These are phyloP conservation scores for Arachnomyces sp. DNA, from an alignment of 2,329 filamentous ascomycete species.

Conservation along the genomic window DNA sequence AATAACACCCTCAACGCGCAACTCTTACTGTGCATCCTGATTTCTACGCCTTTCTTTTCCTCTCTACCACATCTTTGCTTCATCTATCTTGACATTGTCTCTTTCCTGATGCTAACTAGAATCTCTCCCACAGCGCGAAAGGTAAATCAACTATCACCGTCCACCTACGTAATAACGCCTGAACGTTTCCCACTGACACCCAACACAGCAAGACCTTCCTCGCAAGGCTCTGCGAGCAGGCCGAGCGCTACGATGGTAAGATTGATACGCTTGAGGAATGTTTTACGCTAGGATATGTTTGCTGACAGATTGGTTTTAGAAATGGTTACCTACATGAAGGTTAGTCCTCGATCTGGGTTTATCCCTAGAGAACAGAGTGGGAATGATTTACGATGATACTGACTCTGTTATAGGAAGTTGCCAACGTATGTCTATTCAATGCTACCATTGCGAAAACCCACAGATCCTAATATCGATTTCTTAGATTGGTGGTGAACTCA, in stretches of 20 bases:
- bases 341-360: conserved; percentile 33
- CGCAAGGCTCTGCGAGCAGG: conserved; percentile 99
- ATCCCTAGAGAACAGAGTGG: conserved; percentile 3
- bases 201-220: conserved; percentile 92
- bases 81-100: conserved; percentile 18
- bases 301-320: conserved; percentile 43
- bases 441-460: conserved; percentile 13
- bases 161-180: conserved; percentile 9
- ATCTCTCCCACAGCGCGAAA: conserved; percentile 55
- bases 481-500: conserved; percentile 59
- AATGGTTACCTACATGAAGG: conserved; percentile 99
- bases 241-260: conserved; percentile 96
- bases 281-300: conserved; percentile 2
- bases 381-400: conserved; percentile 22
- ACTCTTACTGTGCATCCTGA: conserved; percentile 18
- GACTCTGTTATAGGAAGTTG: conserved; percentile 64
- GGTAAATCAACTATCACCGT: conserved; percentile 44
- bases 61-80: conserved; percentile 24
- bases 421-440: conserved; percentile 57
- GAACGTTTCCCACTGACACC: conserved; percentile 7
- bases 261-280: conserved; percentile 8
- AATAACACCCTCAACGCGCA: conserved; percentile 17
- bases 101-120: conserved; percentile 18
- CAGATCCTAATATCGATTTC: conserved; percentile 11
- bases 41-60: conserved; percentile 9